These are phyloP conservation scores for Mycocentrospora acerina DNA, from an alignment of 2,329 filamentous ascomycete species.

Conservation along the genomic window DNA sequence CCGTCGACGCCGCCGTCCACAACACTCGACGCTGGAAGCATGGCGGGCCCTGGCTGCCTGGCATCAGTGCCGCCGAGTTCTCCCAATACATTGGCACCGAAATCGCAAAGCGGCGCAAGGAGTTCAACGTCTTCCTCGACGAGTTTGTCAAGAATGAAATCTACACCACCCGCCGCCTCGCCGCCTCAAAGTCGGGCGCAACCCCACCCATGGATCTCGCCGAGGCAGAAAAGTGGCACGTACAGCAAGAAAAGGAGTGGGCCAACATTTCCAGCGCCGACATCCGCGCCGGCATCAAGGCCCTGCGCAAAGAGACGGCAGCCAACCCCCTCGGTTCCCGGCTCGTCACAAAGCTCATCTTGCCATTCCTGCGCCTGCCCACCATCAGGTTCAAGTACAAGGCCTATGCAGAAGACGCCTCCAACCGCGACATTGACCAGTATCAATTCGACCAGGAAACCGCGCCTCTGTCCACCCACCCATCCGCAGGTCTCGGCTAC, in stretches of 20 bases:
- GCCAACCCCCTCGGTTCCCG: constrained; percentile 49
- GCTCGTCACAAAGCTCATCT: constrained; percentile 54
- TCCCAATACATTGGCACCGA: constrained; percentile 50
- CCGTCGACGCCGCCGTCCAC: constrained; percentile 23
- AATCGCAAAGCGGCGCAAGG: constrained; percentile 39
- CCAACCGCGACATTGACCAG: constrained; percentile 31
- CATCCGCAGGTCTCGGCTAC: constrained; percentile 65
- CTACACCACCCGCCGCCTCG: constrained; percentile 27
- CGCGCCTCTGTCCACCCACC: constrained; percentile 60
- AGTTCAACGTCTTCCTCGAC: constrained; percentile 33
- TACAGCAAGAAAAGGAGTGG: constrained; percentile 27
- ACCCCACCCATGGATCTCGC: constrained; percentile 22
- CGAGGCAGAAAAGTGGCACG: constrained; percentile 23
- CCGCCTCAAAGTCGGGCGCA: constrained; percentile 15
- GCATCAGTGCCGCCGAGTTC: constrained; percentile 59
- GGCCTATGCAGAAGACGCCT: constrained; percentile 16
- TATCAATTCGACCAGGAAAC: constrained; percentile 38
- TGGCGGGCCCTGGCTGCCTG: constrained; percentile 60
- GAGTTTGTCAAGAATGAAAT: constrained; percentile 38
- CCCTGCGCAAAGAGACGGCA: constrained; percentile 51
- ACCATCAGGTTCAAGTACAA: constrained; percentile 37
- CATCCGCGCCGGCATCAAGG: constrained; percentile 32
- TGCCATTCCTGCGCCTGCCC: constrained; percentile 59
- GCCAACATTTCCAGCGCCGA: constrained; percentile 26
- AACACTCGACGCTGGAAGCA: constrained; percentile 55